Percentiles rank a stretch among this genome's conserved stretches.
These are phyloP conservation scores for Collybiopsis confluens DNA, from an alignment of 768 basidiomycete genomes.

Conservation along the genomic window DNA sequence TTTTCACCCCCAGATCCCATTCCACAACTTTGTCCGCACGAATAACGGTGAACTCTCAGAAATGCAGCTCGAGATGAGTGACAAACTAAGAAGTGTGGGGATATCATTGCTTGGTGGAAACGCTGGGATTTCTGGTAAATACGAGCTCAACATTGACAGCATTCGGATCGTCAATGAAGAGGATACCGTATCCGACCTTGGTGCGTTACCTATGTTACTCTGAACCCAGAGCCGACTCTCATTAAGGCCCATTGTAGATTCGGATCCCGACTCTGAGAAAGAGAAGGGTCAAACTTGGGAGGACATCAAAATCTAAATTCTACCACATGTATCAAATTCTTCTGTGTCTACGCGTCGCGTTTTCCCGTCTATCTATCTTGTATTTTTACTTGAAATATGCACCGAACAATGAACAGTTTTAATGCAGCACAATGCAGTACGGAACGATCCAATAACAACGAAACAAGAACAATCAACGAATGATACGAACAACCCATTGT, in stretches of 20 bases:
- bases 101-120: slow-evolving; percentile 87
- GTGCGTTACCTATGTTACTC: neutral
- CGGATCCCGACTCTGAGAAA: neutral
- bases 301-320: slow-evolving; percentile 1
- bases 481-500: no score
- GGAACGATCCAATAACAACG: no score
- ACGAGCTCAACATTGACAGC: slow-evolving; percentile 79
- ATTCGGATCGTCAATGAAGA: slow-evolving; percentile 81
- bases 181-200: slow-evolving; percentile 27
- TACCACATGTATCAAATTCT: neutral
- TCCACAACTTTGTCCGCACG: slow-evolving; percentile 69
- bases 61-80: slow-evolving; percentile 71
- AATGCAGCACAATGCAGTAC: no score
- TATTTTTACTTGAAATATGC: no score
- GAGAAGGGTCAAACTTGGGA: slow-evolving; percentile 7
- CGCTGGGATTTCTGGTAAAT: slow-evolving; percentile 66
- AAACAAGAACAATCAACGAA: no score
- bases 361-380: no score
- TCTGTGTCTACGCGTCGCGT: neutral
- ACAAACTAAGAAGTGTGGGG: slow-evolving; percentile 75
- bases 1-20: slow-evolving; percentile 60
- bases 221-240: neutral
- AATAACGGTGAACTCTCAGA: slow-evolving; percentile 69
- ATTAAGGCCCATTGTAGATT: neutral
- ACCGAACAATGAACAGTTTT: no score